A percentile compares a stretch with the other conserved stretches of the same genome.
These are phyloP conservation scores for Cryphonectria parasitica DNA, from an alignment of 2,329 filamentous ascomycete species.

Conservation along the genomic window DNA sequence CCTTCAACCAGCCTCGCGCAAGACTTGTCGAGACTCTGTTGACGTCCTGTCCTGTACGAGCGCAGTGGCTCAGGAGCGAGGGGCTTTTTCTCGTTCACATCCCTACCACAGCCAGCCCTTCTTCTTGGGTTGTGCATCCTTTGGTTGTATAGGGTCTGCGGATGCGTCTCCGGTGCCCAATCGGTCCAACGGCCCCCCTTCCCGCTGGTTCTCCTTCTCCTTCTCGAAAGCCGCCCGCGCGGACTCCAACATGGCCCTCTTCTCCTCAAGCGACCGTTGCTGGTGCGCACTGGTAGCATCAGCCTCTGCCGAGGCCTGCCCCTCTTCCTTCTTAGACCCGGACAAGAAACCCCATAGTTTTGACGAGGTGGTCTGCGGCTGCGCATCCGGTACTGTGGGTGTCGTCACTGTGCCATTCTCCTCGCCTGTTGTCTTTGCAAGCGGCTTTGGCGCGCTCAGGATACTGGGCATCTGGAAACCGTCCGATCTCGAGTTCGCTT, in stretches of 20 bases:
- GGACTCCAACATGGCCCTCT: slow-evolving; percentile 41
- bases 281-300: slow-evolving; percentile 36
- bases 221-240: slow-evolving; percentile 50
- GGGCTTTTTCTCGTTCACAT: background rate
- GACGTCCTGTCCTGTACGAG: background rate
- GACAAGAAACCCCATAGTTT: slow-evolving; percentile 38
- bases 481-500: slow-evolving; percentile 53
- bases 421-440: slow-evolving; percentile 16
- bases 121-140: slow-evolving; percentile 41
- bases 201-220: slow-evolving; percentile 55
- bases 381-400: slow-evolving; percentile 35
- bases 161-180: slow-evolving; percentile 45
- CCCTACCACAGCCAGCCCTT: slow-evolving; percentile 52
- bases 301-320: background rate
- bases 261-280: slow-evolving; percentile 39
- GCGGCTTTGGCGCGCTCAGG: slow-evolving; percentile 47
- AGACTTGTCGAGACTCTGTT: background rate
- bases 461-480: slow-evolving; percentile 56
- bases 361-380: slow-evolving; percentile 32
- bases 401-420: slow-evolving; percentile 33
- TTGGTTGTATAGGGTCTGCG: slow-evolving; percentile 32
- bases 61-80: background rate
- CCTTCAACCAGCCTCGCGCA: background rate
- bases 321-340: slow-evolving; percentile 19
- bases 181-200: slow-evolving; percentile 55